Base-by-base conservation (phyloP, 805 yeast species). In the Ascoidea tarda region DNA sequence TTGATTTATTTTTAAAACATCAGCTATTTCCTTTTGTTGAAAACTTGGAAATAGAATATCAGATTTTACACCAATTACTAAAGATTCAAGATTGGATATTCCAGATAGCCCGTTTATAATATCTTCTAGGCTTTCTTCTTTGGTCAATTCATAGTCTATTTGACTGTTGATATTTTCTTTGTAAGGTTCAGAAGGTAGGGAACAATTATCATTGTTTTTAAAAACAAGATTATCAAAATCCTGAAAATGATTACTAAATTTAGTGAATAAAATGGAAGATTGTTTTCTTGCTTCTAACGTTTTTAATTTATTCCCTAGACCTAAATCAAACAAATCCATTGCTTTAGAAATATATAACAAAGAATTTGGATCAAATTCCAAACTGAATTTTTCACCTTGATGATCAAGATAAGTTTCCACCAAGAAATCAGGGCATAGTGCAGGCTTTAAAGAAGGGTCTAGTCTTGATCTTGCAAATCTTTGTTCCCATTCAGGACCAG, bases 401-500 rank as follows among this genome's bases (percentile, higher is more conserved):
- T 90, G 96, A 64, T 90, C 97, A 60, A 90, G 71, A 60, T 90
- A 90, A 0, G 96, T 90, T 65, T 90, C 97, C 50, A 90, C 90
- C 55, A 89, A 68, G 64, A 88, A 90, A 63, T 90, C 97, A 0
- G 97, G 96, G 65, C 97, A 90, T 38, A 90, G 70, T 0, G 96
- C 96, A 2, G 96, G 96, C 12, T 84, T 77, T 55, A 72, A 73
- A 1, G 79, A 69, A 16, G 88, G 91, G 62, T 87, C 89, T 0
- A 95, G 84, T 55, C 97, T 73, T 59, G 84, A 87, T 53, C 95
- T 78, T 4, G 96, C 96, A 65, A 90, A 90, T 55, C 97, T 71
- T 56, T 81, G 79, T 65, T 90, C 97, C 97, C 97, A 90, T 67
- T 90, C 97, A 1, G 97, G 97, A 2, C 97, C 97, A 1, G 96